Evolutionary conservation across 176 grass and related monocot species (phyloP), one percentile per base, ranked within the genome.

Genomic region (Hyparrhenia diplandra): DNA sequence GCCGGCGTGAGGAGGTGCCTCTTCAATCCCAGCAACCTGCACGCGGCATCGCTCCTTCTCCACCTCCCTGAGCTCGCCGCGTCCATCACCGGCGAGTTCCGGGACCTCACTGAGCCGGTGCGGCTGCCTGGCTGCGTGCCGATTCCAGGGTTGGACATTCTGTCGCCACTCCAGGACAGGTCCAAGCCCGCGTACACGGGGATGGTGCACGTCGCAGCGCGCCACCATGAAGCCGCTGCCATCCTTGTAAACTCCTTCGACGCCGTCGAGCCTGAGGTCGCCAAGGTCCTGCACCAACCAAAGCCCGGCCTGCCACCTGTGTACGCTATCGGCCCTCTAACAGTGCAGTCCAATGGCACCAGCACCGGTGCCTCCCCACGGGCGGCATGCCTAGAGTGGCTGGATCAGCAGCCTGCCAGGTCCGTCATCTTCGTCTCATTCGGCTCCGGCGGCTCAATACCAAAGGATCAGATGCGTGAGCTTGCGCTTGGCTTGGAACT

Each of bases 211-310:
- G 82, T 86, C 54, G 79, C 23, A 27, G 1, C 0, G 84, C 87
- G 35, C 71, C 89, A 46, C 54, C 21, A 2, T 18, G 54, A 58
- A 1, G 54, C 54, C 2, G 8, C 10, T 9, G 54, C 13, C 8
- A 13, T 61, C 11, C 79, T 95, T 68, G 87, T 95, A 13, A 95
- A 95, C 72, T 67, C 86, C 16, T 95, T 92, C 45, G 82, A 86
- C 9, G 87, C 83, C 13, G 72, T 94, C 13, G 84, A 94, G 86
- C 86, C 89, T 3, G 67, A 54, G 13, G 25, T 73, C 2, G 77
- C 85, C 58, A 27, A 6, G 10, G 32, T 27, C 1, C 85, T 94
- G 3, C 75, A 40, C 10, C 70, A 11, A 5, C 47, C 47, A 7
- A 17, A 20, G 47, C 78, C 63, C 7, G 74, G 74, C 16, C 36